Evolutionary conservation across 345 rosid species (phyloP).

Genomic region (Hibiscus mutabilis): DNA sequence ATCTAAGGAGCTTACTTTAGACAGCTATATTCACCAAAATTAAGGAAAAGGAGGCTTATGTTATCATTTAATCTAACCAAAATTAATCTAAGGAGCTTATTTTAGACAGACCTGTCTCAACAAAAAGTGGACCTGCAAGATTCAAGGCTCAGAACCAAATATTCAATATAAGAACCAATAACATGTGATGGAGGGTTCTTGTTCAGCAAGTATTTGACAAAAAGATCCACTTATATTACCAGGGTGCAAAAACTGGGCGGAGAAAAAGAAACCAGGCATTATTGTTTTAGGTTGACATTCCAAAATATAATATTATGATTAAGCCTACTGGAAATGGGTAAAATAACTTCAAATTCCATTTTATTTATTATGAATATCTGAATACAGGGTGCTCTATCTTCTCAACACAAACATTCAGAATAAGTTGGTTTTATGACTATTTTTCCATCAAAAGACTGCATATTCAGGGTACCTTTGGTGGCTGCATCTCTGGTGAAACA

Average conservation of each 20-base stretch:
- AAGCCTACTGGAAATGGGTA: not conserved
- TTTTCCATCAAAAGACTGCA: not conserved
- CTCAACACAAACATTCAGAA: not conserved
- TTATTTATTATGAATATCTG: not conserved
- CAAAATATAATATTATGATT: constrained; percentile 1
- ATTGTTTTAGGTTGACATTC: not conserved
- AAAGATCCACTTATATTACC: not conserved
- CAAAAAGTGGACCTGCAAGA: not conserved
- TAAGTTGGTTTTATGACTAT: not conserved
- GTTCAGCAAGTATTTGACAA: not conserved
- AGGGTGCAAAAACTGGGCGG: no score
- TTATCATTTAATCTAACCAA: not conserved
- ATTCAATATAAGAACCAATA: not conserved
- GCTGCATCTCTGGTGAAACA: constrained; percentile 93
- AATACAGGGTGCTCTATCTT: not conserved
- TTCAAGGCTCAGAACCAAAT: not conserved
- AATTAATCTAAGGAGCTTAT: not conserved
- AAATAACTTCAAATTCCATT: not conserved
- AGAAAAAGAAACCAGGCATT: not conserved
- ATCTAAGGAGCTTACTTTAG: not conserved
- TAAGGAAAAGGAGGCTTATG: not conserved
- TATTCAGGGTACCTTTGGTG: constrained; percentile 58
- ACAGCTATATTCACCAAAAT: not conserved
- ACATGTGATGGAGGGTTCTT: not conserved
- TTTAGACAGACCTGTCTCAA: not conserved